A percentile compares a stretch with the other conserved stretches of the same genome.
phyloP scores from a whole-genome alignment of 2,329 filamentous ascomycete species.

The Hypoxylon sp. region DNA sequence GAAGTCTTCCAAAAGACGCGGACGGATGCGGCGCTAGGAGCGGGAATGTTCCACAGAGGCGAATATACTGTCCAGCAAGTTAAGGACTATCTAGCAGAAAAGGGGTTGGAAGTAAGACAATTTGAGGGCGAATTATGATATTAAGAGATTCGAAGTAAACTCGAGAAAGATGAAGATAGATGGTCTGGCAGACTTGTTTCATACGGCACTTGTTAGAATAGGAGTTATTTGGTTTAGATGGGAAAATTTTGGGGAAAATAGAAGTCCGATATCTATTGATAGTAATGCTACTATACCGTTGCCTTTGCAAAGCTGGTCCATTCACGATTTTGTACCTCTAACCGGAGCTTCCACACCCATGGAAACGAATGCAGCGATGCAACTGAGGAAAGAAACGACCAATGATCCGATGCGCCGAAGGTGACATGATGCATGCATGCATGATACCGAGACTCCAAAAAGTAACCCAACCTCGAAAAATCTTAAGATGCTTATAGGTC shows the following conservation, averaged over 20 bases:
- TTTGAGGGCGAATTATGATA: slow-evolving; percentile 73
- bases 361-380: slow-evolving; percentile 35
- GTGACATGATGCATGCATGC: slow-evolving; percentile 28
- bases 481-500: slow-evolving; percentile 14
- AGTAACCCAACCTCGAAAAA: slow-evolving; percentile 24
- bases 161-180: slow-evolving; percentile 13
- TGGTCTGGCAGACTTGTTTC: slow-evolving; percentile 25
- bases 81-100: slow-evolving; percentile 82
- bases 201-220: slow-evolving; percentile 38
- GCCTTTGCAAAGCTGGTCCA: slow-evolving; percentile 31
- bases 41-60: slow-evolving; percentile 96
- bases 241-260: slow-evolving; percentile 28
- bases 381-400: slow-evolving; percentile 32
- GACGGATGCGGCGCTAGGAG: slow-evolving; percentile 93
- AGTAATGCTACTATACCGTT: slow-evolving; percentile 41
- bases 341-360: slow-evolving; percentile 11
- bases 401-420: slow-evolving; percentile 31
- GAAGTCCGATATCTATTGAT: slow-evolving; percentile 45
- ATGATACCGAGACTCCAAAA: slow-evolving; percentile 39
- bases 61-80: slow-evolving; percentile 97
- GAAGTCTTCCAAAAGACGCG: slow-evolving; percentile 90
- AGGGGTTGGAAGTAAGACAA: slow-evolving; percentile 83
- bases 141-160: neutral
- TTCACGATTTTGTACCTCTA: slow-evolving; percentile 29
- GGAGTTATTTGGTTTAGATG: slow-evolving; percentile 44